Evolutionary conservation across 2,329 filamentous ascomycete genomes (phyloP).

Genomic region (Pseudogymnoascus sp.): DNA sequence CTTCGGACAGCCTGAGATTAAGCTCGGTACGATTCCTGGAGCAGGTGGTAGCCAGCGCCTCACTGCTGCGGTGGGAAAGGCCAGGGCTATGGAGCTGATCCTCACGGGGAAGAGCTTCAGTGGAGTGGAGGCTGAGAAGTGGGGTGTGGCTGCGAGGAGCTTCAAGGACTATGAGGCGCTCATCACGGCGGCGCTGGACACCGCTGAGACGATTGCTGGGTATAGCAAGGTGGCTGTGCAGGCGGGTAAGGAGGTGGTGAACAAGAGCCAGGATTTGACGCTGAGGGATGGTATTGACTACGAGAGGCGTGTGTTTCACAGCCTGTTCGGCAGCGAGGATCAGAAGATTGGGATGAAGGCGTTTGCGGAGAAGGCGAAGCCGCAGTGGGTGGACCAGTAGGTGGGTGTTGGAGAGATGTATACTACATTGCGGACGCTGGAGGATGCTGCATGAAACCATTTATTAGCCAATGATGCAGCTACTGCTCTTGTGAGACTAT

Average conservation of each 20-base stretch:
- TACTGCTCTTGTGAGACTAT: not conserved
- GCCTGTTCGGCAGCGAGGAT: constrained; percentile 85
- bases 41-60: constrained; percentile 86
- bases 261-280: constrained; percentile 90
- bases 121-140: constrained; percentile 75
- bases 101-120: constrained; percentile 77
- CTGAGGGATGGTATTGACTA: constrained; percentile 88
- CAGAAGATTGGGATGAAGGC: constrained; percentile 97
- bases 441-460: not conserved
- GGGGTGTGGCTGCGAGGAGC: constrained; percentile 79
- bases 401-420: not conserved
- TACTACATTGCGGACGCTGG: not conserved
- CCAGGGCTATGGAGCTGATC: constrained; percentile 83
- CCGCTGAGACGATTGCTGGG: constrained; percentile 80
- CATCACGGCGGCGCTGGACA: constrained; percentile 70
- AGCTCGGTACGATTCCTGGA: constrained; percentile 84
- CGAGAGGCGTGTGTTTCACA: constrained; percentile 88
- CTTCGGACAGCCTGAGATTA: constrained; percentile 96
- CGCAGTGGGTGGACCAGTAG: constrained; percentile 79
- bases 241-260: constrained; percentile 95
- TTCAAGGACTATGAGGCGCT: constrained; percentile 75
- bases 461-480: not conserved
- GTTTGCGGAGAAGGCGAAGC: constrained; percentile 89
- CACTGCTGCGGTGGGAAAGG: constrained; percentile 74
- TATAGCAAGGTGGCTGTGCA: constrained; percentile 81